Evolutionary conservation across 345 rosid genomes (phyloP).

Genomic region (Hibiscus mutabilis): DNA sequence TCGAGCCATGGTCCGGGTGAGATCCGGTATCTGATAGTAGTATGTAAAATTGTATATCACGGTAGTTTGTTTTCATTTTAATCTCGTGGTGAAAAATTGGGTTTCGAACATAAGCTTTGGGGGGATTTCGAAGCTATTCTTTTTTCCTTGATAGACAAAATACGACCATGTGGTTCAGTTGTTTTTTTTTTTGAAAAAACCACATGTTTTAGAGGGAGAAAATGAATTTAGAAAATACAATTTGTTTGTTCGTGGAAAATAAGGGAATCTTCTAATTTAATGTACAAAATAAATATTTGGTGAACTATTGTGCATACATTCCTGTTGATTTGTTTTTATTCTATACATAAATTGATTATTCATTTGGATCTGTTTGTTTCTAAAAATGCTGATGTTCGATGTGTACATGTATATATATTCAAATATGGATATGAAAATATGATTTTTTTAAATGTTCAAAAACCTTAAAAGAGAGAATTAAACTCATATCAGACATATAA

Average conservation of each 20-base stretch:
- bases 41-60: conserved; percentile 59
- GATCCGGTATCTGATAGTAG: conserved; percentile 22
- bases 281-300: conserved; percentile 17
- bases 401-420: too few relatives aligned
- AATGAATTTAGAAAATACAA: conserved; percentile 17
- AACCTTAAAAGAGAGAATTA: too few relatives aligned
- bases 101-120: conserved; percentile 27
- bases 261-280: conserved; percentile 26
- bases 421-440: too few relatives aligned
- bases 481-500: too few relatives aligned
- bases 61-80: conserved; percentile 31
- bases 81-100: conserved; percentile 24
- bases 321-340: not conserved
- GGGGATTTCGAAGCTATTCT: conserved; percentile 22
- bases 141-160: conserved; percentile 20
- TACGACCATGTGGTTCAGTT: conserved; percentile 51
- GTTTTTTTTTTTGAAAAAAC: conserved; percentile 36
- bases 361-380: not conserved
- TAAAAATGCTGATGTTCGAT: too few relatives aligned
- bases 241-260: conserved; percentile 20
- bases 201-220: conserved; percentile 40
- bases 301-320: not conserved
- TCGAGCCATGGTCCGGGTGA: conserved; percentile 14
- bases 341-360: not conserved
- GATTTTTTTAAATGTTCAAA: too few relatives aligned